Percentiles rank a stretch among this genome's conserved stretches.
Conservation (phyloP, 805 yeast genomes). For the Starmerella gropengiesseri region DNA sequence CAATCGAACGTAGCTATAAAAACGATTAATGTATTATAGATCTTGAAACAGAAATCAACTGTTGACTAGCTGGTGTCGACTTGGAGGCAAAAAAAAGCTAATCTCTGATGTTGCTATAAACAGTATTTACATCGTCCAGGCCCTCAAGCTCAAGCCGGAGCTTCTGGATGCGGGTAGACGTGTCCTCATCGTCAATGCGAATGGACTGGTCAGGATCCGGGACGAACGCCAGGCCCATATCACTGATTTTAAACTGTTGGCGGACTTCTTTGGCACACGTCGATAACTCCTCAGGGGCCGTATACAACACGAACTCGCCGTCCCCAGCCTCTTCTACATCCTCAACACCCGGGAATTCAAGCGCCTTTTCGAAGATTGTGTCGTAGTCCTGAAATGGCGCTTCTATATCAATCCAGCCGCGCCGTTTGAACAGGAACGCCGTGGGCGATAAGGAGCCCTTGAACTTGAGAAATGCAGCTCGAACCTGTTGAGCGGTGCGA, state of each 20-base stretch:
- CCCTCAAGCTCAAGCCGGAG: conserved; percentile 56
- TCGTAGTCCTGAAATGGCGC: conserved; percentile 38
- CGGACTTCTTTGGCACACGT: conserved; percentile 49
- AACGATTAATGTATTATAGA: no score
- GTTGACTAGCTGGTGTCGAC: no score
- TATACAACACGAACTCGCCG: conserved; percentile 38
- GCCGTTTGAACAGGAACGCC: conserved; percentile 60
- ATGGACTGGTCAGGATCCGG: conserved; percentile 59
- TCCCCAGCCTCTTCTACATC: conserved; percentile 33
- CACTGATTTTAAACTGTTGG: conserved; percentile 48
- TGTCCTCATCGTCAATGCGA: conserved; percentile 41
- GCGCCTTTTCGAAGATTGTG: conserved; percentile 57
- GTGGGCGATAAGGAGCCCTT: conserved; percentile 66
- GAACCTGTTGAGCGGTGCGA: conserved; percentile 63
- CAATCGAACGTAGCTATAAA: no score
- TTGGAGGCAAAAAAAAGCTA: no score
- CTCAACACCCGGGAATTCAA: conserved; percentile 61
- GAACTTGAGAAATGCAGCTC: conserved; percentile 57
- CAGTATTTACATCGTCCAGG: conserved; percentile 72
- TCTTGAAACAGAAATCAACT: no score
- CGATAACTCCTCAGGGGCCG: conserved; percentile 56
- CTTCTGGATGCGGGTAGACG: conserved; percentile 42
- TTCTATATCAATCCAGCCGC: conserved; percentile 58
- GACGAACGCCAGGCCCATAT: conserved; percentile 57
- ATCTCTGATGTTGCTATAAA: conserved; percentile 49